Evolutionary conservation across 176 grass and related monocot species (phyloP), one percentile per base, ranked within the genome.

Genomic region (Eleusine indica): DNA sequence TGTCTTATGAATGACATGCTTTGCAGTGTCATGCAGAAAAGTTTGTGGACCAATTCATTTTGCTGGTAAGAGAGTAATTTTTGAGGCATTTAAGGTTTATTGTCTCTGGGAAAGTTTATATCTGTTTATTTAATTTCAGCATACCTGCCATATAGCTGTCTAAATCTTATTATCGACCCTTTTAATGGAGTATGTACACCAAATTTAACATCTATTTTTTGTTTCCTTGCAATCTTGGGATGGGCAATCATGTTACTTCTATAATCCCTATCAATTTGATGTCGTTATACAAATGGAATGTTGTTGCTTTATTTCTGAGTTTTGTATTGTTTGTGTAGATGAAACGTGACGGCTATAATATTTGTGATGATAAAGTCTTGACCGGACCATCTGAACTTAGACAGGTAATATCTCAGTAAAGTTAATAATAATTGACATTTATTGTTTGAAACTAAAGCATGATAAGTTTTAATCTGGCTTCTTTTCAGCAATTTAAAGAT

Each of bases 21-120:
- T 89, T 78, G 35, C 88, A 93, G 87, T 63, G 84, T 82, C 71
- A 89, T 41, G 87, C 87, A 71, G 79, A 69, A 65, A 71, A 82
- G 58, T 87, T 93, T 87, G 84, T 89, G 74, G 87, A 76, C 66
- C 91, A 93, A 70, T 93, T 87, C 43, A 79, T 83, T 82, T 74
- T 14, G 29, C 44, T 93, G 78, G 91, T 93, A 93, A 75, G 91
- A 87, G 87, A 75, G n/a, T 58, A 46, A 25, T 83, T 82, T 82
- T 57, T 67, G 47, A 57, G 5, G 29, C 35, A 83, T 4, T 53
- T 25, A 11, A 54, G 52, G 4, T 76, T 70, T 82, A 63, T 37
- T 70, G 17, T 15, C 21, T 63, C 11, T 13, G 16, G 39, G 44
- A 72, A 71, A 54, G 66, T 61, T 61, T 10, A 61, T n/a, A 61